Evolutionary conservation across 768 basidiomycete species (phyloP).

Genomic region (Amanita muscaria): DNA sequence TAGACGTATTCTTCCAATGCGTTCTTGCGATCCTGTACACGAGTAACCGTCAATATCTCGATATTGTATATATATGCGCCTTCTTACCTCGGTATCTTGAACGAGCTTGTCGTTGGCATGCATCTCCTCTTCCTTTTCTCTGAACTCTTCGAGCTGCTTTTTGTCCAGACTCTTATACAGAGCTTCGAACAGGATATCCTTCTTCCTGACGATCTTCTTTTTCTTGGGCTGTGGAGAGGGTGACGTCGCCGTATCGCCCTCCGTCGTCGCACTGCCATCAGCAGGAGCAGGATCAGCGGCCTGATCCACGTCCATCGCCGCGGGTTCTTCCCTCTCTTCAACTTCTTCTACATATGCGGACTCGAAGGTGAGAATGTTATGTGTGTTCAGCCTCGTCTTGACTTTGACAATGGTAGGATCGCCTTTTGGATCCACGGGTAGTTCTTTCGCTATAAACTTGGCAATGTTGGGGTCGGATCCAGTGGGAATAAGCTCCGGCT

Average conservation of each 20-base stretch:
- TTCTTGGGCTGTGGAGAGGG: constrained; percentile 58
- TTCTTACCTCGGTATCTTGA: constrained; percentile 86
- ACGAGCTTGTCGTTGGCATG: constrained; percentile 90
- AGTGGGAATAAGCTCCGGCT: constrained; percentile 64
- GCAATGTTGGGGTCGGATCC: constrained; percentile 80
- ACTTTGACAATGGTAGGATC: constrained; percentile 82
- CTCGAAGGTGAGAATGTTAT: constrained; percentile 86
- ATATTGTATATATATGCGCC: too few species aligned
- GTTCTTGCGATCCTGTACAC: constrained; percentile 84
- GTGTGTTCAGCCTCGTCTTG: constrained; percentile 79
- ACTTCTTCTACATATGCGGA: constrained; percentile 75
- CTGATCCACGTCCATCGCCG: constrained; percentile 30
- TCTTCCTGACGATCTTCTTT: constrained; percentile 81
- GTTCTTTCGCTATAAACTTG: constrained; percentile 72
- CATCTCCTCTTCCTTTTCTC: constrained; percentile 86
- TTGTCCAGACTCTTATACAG: constrained; percentile 58
- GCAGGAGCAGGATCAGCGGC: constrained; percentile 29
- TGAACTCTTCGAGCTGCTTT: constrained; percentile 50
- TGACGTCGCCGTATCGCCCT: constrained; percentile 42
- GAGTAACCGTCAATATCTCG: constrained; percentile 3
- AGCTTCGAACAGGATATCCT: constrained; percentile 66
- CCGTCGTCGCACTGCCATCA: constrained; percentile 28
- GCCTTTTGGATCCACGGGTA: constrained; percentile 60
- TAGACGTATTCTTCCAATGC: constrained; percentile 98
- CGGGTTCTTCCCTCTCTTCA: constrained; percentile 64